These are phyloP conservation scores for Chlamydomonas incerta DNA, from an alignment of 139 green algal genomes.

Conservation along the genomic window DNA sequence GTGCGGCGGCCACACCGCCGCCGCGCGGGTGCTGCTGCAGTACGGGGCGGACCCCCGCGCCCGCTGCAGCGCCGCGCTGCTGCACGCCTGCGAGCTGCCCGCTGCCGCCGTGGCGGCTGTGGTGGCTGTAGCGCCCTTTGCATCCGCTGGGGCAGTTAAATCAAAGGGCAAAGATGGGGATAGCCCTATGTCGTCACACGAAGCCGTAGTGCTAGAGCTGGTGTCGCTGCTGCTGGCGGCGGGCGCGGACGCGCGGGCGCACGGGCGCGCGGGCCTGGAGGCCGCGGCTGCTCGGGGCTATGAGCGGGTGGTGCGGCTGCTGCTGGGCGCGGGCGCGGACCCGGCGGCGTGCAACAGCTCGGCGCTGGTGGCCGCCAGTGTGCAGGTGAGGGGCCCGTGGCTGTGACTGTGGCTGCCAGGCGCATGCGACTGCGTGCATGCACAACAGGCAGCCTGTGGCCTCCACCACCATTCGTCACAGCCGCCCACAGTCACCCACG, in stretches of 20 bases:
- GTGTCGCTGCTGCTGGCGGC: slow-evolving; percentile 13
- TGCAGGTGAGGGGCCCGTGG: neutral
- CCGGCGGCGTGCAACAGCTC: slow-evolving; percentile 16
- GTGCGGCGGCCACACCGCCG: neutral
- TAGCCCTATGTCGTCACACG: neutral
- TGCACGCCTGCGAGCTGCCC: slow-evolving; percentile 19
- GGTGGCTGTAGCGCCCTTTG: neutral
- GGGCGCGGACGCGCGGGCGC: slow-evolving; percentile 9
- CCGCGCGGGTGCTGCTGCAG: neutral
- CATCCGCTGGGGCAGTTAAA: neutral
- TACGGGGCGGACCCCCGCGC: slow-evolving; percentile 20
- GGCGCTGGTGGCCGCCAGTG: slow-evolving; percentile 16
- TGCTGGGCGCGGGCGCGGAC: slow-evolving; percentile 15
- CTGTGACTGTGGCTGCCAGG: neutral
- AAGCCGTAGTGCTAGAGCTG: neutral
- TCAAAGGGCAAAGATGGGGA: too few relatives aligned
- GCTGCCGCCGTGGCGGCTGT: neutral
- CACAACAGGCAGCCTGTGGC: neutral
- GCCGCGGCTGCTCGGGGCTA: slow-evolving; percentile 16
- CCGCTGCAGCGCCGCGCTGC: neutral
- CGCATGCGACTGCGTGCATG: neutral
- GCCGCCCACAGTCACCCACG: neutral
- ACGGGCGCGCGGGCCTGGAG: slow-evolving; percentile 1
- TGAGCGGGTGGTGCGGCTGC: neutral
- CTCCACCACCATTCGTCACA: neutral